These are phyloP conservation scores for Trametes sp. DNA, from an alignment of 1,284 basidiomycete species.

Conservation along the genomic window DNA sequence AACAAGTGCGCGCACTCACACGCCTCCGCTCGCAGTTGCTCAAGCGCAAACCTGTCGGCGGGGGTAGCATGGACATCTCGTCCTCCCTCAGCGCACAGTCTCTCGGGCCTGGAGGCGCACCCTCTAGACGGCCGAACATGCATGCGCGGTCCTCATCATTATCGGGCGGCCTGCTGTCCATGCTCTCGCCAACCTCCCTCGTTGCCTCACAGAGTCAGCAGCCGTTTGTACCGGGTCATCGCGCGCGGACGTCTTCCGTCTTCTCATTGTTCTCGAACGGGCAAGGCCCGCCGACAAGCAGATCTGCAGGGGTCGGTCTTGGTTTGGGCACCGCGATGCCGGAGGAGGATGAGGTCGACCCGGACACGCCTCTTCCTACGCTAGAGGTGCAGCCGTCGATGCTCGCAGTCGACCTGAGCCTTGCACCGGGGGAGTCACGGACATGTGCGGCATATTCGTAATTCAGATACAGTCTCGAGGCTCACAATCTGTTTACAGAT, in stretches of 20 bases:
- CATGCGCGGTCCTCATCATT: conserved; percentile 62
- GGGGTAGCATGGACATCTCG: conserved; percentile 81
- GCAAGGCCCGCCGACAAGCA: conserved; percentile 28
- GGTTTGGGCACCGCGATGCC: conserved; percentile 35
- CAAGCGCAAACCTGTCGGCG: conserved; percentile 64
- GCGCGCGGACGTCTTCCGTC: conserved; percentile 39
- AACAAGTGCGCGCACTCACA: conserved; percentile 52
- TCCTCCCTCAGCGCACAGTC: conserved; percentile 45
- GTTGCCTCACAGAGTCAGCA: conserved; percentile 28
- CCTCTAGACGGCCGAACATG: conserved; percentile 40
- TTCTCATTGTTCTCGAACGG: conserved; percentile 37
- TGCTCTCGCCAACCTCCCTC: conserved; percentile 48
- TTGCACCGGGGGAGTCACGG: conserved; percentile 82
- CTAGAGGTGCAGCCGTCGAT: conserved; percentile 85
- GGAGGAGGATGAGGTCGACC: conserved; percentile 57
- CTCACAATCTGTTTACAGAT: conserved; percentile 54
- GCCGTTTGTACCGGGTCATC: conserved; percentile 38
- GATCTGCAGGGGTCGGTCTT: conserved; percentile 31
- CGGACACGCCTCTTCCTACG: conserved; percentile 78
- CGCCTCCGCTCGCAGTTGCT: conserved; percentile 58
- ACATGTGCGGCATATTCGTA: conserved; percentile 67
- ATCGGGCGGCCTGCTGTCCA: conserved; percentile 61
- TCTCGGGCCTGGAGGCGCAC: conserved; percentile 39
- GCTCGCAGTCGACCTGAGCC: conserved; percentile 81
- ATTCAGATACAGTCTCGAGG: not conserved